A percentile compares a stretch with the other conserved stretches of the same genome.
Conservation (phyloP, 768 basidiomycete genomes). For the Naganishia randhawae region DNA sequence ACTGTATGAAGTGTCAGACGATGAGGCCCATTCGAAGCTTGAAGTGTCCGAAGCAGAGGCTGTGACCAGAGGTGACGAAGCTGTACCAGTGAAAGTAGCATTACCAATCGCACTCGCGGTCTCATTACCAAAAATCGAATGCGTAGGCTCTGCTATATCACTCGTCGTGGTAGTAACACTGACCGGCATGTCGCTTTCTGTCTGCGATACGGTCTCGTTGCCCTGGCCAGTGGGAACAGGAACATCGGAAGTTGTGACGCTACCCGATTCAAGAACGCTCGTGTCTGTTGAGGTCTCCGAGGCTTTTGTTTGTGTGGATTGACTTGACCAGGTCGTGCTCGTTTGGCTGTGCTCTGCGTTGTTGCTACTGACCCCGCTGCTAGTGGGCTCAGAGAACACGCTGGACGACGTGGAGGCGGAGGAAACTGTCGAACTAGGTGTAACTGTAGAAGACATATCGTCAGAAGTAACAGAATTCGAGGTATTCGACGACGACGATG, state of each 20-base stretch:
- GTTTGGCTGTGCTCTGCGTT: background rate
- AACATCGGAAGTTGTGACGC: background rate
- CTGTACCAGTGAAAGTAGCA: background rate
- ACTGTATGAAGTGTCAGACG: background rate
- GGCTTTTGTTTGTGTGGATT: background rate
- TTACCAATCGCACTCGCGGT: background rate
- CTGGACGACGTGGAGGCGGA: background rate
- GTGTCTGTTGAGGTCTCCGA: background rate
- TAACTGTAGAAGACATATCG: background rate
- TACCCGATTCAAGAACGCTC: background rate
- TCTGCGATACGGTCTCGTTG: background rate
- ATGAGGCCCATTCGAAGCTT: slow-evolving; percentile 6
- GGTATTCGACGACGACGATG: background rate
- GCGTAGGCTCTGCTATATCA: background rate
- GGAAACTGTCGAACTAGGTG: background rate
- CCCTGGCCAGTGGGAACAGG: background rate
- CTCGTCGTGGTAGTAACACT: background rate
- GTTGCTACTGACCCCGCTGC: background rate
- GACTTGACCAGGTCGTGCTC: background rate
- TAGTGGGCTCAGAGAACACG: background rate
- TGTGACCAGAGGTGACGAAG: background rate
- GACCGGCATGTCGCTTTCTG: background rate
- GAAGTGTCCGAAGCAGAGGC: slow-evolving; percentile 5
- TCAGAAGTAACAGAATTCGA: background rate
- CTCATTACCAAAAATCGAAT: background rate